phyloP scores from a whole-genome alignment of 2,329 filamentous ascomycete species.

The Fusarium nanum region DNA sequence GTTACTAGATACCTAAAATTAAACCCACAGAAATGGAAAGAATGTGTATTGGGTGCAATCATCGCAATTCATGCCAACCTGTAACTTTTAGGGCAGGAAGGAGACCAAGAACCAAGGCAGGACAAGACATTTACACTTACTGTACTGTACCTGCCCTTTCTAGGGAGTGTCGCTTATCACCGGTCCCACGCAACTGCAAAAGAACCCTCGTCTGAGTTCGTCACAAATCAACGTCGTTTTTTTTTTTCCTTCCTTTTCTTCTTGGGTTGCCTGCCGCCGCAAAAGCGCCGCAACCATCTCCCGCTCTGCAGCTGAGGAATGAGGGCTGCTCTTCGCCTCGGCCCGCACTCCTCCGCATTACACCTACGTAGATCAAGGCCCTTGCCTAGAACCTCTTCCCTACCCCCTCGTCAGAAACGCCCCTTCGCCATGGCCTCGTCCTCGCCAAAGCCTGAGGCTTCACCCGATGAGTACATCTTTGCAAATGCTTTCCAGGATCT shows the following conservation, averaged over 20 bases:
- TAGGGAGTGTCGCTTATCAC: constrained; percentile 16
- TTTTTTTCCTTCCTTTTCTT: neutral
- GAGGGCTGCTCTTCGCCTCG: constrained; percentile 44
- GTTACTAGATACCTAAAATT: constrained; percentile 5
- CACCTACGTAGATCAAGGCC: constrained; percentile 34
- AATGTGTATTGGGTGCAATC: constrained; percentile 21
- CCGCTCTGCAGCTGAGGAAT: constrained; percentile 37
- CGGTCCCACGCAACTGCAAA: constrained; percentile 1
- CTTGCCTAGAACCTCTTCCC: constrained; percentile 28
- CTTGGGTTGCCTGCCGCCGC: constrained; percentile 19
- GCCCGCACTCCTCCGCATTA: constrained; percentile 38
- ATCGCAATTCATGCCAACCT: constrained; percentile 19
- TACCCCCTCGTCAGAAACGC: constrained; percentile 20
- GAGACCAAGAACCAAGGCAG: neutral
- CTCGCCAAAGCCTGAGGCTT: constrained; percentile 15
- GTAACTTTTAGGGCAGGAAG: neutral
- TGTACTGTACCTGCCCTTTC: neutral
- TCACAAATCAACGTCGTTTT: constrained; percentile 3
- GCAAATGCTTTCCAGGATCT: constrained; percentile 34
- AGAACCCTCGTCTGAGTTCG: neutral
- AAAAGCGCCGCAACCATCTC: constrained; percentile 9
- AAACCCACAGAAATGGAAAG: constrained; percentile 35
- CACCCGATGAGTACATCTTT: constrained; percentile 30
- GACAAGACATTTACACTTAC: neutral
- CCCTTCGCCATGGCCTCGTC: constrained; percentile 39